Evolutionary conservation across 305 asterid genomes (phyloP), one percentile per base, ranked within the genome.

Genomic region (Coffea humblotiana): DNA sequence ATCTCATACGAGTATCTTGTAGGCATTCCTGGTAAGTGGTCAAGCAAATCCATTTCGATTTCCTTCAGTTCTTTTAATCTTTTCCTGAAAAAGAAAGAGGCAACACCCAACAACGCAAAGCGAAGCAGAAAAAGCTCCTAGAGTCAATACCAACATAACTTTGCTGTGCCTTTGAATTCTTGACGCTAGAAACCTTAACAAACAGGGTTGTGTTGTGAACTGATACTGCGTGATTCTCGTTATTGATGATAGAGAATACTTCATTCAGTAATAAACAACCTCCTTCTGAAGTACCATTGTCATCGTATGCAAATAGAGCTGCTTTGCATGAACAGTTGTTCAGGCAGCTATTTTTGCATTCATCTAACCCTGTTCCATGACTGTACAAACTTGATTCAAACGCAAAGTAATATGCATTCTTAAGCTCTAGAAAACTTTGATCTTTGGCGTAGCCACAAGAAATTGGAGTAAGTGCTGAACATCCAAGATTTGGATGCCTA

Each of bases 21-120:
- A 75, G 69, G 78, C 82, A 82, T 13, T 23, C 88, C 86, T 51
- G 79, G 80, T 52, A 78, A 65, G 7, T 81, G 76, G 15, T 78
- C 81, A 29, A 83, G 54, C 69, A 73, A 76, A 8, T 76, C 77
- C 54, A 51, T 80, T 2, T 78, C 82, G 0, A 14, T 64, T 40
- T 80, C 81, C n/a, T 78, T 12, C 10, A 37, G 0, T 7, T n/a
- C 27, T 15, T 14, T 61, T 12, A 7, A 54, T 29, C 71, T 61
- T 47, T 21, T 45, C 69, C 51, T 72, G 56, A 63, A 19, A 19
- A 29, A 25, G 35, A 58, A 21, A 43, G 15, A 80, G 23, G 47
- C 40, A 49, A 35, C 47, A 21, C 0, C 51, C 60, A 15, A 79
- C 8, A 0, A 76, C 40, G 32, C 12, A 25, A 29, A 79, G 0